Conservation (phyloP, 1,139 yeast genomes). For the Geotrichum macrosporum region DNA sequence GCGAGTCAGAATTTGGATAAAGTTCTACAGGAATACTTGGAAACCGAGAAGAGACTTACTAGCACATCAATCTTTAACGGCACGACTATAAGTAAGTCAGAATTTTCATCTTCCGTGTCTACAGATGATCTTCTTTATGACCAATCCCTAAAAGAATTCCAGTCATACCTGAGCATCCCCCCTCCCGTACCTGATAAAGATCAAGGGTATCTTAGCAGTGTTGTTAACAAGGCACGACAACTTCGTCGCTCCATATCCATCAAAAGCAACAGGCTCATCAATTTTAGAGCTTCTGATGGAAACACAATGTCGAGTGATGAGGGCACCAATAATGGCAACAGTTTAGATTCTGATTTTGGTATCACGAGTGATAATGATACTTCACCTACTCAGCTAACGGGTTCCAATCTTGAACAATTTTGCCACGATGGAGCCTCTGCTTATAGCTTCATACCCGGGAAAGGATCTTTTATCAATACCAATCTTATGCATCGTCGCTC, state of each 20-base stretch:
- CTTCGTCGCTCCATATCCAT: slow-evolving; percentile 5
- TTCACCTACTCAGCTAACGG: neutral
- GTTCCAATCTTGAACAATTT: neutral
- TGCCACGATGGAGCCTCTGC: neutral
- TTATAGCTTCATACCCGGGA: neutral
- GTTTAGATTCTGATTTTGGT: neutral
- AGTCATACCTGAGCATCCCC: slow-evolving; percentile 9
- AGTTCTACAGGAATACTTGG: slow-evolving; percentile 13
- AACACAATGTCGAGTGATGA: neutral
- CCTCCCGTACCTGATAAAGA: slow-evolving; percentile 17
- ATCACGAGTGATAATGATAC: neutral
- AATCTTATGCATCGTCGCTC: too few species aligned
- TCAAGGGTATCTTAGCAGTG: slow-evolving; percentile 5
- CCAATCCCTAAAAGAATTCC: slow-evolving; percentile 8
- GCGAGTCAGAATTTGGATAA: slow-evolving; percentile 14
- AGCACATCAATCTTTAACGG: slow-evolving; percentile 6
- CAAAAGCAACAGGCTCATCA: neutral
- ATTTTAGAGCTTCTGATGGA: neutral
- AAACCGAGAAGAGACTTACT: slow-evolving; percentile 14
- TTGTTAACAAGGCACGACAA: slow-evolving; percentile 10
- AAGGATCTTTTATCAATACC: neutral
- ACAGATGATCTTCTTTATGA: slow-evolving; percentile 8
- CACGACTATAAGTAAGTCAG: slow-evolving; percentile 10
- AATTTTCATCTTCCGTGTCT: neutral
- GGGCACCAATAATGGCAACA: neutral